Base-by-base conservation (phyloP, 2,329 filamentous ascomycete species). In the Calonectria fujianensis region DNA sequence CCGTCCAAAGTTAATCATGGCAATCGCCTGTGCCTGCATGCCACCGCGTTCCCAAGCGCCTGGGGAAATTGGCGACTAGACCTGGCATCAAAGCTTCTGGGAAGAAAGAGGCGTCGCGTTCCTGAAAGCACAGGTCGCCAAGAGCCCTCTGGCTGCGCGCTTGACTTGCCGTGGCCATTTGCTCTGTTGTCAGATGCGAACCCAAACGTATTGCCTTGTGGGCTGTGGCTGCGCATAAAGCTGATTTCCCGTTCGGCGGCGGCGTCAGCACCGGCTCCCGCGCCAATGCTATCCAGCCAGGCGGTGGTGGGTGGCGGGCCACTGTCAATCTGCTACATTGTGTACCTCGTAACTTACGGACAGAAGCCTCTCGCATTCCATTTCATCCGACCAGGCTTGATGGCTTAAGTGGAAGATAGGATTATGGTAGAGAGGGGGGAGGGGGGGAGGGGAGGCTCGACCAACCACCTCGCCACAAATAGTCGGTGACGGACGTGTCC, bases 191-290 rank as follows among this genome's bases (percentile, higher is more conserved):
- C 45, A 61, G 54, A 73, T 48, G 50, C 37, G 27, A 54, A 31
- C 48, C 61, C 20, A 61, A 35, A 29, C 11, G 9, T 41, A n/a
- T 35, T 39, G 51, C 39, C 69, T 57, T 51, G 35, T 35, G 50
- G 52, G 27, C 45, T 59, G 54, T 69, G 72, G 52, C 57, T 52
- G 45, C 54, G 73, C 69, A 74, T 74, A 75, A 79, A 65, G 52
- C 65, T 74, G 75, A 76, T 74, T 79, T 75, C 70, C 77, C 71
- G 69, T 70, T 63, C 72, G 77, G 73, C 73, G 71, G 73, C 73
- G 71, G 69, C 75, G 52, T 61, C 48, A 77, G 64, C 65, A 69
- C 57, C 70, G 57, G 75, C 68, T 65, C 76, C 70, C 61, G 74
- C 74, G 72, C 61, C 73, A 72, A 70, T 59, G 52, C 59, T 52